Conservation (phyloP, 345 rosid species). For the Cardamine chenopodiifolia region DNA sequence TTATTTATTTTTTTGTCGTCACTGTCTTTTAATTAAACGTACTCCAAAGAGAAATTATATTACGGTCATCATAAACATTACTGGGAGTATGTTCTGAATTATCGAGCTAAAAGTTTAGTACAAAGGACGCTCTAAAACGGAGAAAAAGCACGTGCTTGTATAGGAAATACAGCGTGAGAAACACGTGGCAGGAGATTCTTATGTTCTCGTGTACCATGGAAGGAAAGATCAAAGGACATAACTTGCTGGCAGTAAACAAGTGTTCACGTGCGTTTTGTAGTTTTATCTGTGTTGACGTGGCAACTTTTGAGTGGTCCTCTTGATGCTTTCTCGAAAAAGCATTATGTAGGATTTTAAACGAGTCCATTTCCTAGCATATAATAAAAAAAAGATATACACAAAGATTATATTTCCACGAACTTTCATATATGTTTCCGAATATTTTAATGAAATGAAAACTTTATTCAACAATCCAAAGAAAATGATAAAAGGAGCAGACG, state of each 20-base stretch:
- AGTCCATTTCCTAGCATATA: neutral
- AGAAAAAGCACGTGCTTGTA: too few species aligned
- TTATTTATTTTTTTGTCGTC: too few species aligned
- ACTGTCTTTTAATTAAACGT: too few species aligned
- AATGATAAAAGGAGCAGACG: neutral
- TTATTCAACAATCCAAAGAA: neutral
- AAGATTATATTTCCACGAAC: neutral
- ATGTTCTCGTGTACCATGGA: too few species aligned
- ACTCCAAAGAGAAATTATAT: too few species aligned
- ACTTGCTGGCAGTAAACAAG: slow-evolving; percentile 23
- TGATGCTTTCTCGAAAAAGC: neutral
- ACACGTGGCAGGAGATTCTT: neutral
- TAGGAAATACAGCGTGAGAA: too few species aligned
- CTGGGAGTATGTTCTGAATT: too few species aligned
- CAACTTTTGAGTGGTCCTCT: neutral
- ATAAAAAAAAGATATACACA: neutral
- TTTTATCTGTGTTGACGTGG: slow-evolving; percentile 16
- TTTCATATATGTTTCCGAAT: neutral
- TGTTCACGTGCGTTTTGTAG: slow-evolving; percentile 1
- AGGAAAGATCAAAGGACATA: slow-evolving; percentile 11
- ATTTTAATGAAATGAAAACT: neutral
- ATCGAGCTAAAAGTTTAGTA: too few species aligned
- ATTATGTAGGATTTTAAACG: neutral
- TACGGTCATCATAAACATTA: too few species aligned
- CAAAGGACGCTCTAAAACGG: too few species aligned